phyloP scores from a whole-genome alignment of 2,329 filamentous ascomycete species.

The Penicillium sumatraense region DNA sequence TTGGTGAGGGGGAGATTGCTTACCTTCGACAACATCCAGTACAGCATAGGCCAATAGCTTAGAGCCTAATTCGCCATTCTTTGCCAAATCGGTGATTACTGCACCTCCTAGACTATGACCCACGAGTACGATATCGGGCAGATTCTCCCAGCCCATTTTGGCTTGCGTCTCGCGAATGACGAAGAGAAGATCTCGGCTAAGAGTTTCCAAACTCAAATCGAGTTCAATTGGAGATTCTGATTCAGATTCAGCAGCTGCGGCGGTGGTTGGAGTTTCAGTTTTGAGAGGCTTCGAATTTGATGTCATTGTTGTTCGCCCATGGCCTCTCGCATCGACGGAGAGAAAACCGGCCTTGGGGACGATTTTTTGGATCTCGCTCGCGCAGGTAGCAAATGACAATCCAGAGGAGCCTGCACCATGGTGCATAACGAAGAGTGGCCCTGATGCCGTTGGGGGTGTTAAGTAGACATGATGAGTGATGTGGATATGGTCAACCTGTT shows the following conservation, averaged over 20 bases:
- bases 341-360: conserved; percentile 82
- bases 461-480: conserved; percentile 85
- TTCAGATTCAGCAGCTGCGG: conserved; percentile 28
- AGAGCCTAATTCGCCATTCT: conserved; percentile 65
- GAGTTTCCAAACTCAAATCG: conserved; percentile 73
- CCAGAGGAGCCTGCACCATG: conserved; percentile 94
- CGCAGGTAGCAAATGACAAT: conserved; percentile 84
- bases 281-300: neutral
- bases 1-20: neutral
- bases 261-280: conserved; percentile 12
- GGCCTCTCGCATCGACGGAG: conserved; percentile 82
- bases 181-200: conserved; percentile 73
- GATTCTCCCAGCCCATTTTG: conserved; percentile 71
- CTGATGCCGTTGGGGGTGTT: conserved; percentile 72
- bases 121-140: conserved; percentile 80
- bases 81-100: conserved; percentile 83
- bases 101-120: conserved; percentile 94
- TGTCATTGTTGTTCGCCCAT: conserved; percentile 67
- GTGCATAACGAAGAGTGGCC: conserved; percentile 88
- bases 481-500: conserved; percentile 40
- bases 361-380: conserved; percentile 74
- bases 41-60: conserved; percentile 84
- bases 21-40: conserved; percentile 87
- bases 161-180: conserved; percentile 70
- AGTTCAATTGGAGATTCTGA: conserved; percentile 44